Conservation (phyloP, 768 basidiomycete genomes). For the Kwoniella heveanensis region DNA sequence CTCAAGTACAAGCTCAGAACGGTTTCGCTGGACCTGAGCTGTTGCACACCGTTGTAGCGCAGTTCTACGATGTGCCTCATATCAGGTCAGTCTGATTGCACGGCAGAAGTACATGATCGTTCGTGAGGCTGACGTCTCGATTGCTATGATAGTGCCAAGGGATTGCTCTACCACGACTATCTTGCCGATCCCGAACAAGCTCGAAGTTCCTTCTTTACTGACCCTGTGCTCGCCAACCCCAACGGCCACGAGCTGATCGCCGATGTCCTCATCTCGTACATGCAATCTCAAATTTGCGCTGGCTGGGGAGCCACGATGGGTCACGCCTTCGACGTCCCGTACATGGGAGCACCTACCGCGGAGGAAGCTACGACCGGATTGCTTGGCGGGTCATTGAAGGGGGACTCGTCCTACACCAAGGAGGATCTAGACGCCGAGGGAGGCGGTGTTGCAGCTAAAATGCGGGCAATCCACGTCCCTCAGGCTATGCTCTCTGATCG, state of each 20-base stretch:
- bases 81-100: conserved; percentile 65
- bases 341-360: conserved; percentile 57
- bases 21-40: conserved; percentile 90
- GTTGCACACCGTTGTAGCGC: conserved; percentile 84
- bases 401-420: conserved; percentile 20
- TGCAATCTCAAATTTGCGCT: conserved; percentile 83
- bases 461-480: conserved; percentile 65
- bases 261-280: conserved; percentile 85
- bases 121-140: too few species aligned
- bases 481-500: conserved; percentile 68
- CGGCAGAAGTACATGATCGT: too few species aligned
- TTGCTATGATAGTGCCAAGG: conserved; percentile 71
- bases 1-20: conserved; percentile 74
- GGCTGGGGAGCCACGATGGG: conserved; percentile 78
- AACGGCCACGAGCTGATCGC: conserved; percentile 80
- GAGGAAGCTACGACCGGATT: conserved; percentile 35
- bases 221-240: conserved; percentile 78
- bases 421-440: conserved; percentile 40
- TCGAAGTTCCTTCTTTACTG: conserved; percentile 72
- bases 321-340: conserved; percentile 66
- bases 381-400: conserved; percentile 8
- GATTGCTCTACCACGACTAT: conserved; percentile 78
- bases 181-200: conserved; percentile 69
- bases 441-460: conserved; percentile 56
- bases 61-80: conserved; percentile 97